phyloP scores from a whole-genome alignment of 352 stramenopile genomes.

The Phytophthora pisi region DNA sequence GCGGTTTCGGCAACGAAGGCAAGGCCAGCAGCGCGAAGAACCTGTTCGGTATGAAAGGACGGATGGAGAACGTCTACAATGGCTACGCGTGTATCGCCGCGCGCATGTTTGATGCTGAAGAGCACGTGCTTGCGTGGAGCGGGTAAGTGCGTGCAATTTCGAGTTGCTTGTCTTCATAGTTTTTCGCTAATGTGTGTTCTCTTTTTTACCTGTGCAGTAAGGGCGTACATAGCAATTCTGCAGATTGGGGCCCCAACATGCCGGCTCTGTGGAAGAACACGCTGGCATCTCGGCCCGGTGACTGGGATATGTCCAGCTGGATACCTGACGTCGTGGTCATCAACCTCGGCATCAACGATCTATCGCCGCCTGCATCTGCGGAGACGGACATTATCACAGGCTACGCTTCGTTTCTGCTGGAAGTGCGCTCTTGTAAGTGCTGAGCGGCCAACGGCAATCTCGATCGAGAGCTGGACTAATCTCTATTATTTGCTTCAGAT shows the following conservation, averaged over 20 bases:
- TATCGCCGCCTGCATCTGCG: constrained; percentile 82
- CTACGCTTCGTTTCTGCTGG: constrained; percentile 72
- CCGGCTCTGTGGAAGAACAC: constrained; percentile 83
- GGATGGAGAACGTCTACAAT: constrained; percentile 91
- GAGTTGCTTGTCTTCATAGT: background rate
- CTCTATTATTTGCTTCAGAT: constrained; percentile 38
- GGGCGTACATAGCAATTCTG: constrained; percentile 85
- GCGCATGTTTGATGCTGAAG: constrained; percentile 86
- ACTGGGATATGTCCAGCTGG: constrained; percentile 82
- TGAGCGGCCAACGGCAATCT: background rate
- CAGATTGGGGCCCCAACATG: constrained; percentile 87
- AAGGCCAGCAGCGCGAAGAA: constrained; percentile 73
- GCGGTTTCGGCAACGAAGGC: constrained; percentile 86
- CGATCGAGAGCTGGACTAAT: background rate
- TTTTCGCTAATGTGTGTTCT: constrained; percentile 3
- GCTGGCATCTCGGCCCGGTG: constrained; percentile 70
- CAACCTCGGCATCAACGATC: constrained; percentile 84
- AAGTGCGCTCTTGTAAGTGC: constrained; percentile 79
- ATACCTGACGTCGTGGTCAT: constrained; percentile 84
- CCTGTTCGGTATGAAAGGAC: constrained; percentile 86
- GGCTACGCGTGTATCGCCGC: constrained; percentile 83
- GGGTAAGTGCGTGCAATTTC: constrained; percentile 44
- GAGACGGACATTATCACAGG: constrained; percentile 85
- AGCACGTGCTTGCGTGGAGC: constrained; percentile 87
- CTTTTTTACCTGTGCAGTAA: constrained; percentile 50